Conservation (phyloP, 208 protist species). For the Herpetomonas samuelpessoai region DNA sequence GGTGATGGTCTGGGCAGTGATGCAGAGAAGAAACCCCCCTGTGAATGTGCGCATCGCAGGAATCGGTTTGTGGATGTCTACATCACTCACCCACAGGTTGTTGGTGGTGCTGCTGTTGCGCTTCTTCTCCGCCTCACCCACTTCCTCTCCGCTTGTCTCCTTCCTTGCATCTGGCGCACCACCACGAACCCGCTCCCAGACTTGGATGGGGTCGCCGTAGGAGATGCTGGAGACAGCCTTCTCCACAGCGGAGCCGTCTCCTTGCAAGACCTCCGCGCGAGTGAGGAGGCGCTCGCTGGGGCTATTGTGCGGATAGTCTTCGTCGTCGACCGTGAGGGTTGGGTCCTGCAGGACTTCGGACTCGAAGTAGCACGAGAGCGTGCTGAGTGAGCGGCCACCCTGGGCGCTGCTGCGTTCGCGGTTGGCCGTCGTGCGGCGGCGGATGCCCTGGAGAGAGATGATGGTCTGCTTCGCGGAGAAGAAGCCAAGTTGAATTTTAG, state of each 20-base stretch:
- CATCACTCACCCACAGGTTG: slow-evolving; percentile 66
- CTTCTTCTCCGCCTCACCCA: slow-evolving; percentile 5
- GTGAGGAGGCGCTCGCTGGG: slow-evolving; percentile 49
- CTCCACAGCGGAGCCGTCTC: slow-evolving; percentile 38
- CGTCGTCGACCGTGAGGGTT: slow-evolving; percentile 68
- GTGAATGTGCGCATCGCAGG: slow-evolving; percentile 69
- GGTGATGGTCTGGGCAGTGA: slow-evolving; percentile 50
- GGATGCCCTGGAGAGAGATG: slow-evolving; percentile 18
- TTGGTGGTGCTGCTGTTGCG: slow-evolving; percentile 14
- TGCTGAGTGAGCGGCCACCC: slow-evolving; percentile 36
- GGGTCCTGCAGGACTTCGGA: slow-evolving; percentile 47
- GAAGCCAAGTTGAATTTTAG: slow-evolving; percentile 78
- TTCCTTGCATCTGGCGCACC: background rate
- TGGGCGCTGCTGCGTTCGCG: slow-evolving; percentile 36
- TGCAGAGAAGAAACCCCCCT: slow-evolving; percentile 51
- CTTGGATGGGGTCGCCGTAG: slow-evolving; percentile 84
- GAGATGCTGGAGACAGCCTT: slow-evolving; percentile 48
- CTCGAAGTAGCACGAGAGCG: slow-evolving; percentile 73
- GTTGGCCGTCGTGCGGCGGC: slow-evolving; percentile 24
- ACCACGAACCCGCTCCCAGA: slow-evolving; percentile 54
- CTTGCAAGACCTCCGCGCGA: slow-evolving; percentile 28
- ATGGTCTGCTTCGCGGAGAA: slow-evolving; percentile 84
- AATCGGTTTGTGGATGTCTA: slow-evolving; percentile 73
- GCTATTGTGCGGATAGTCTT: slow-evolving; percentile 65
- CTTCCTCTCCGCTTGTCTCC: slow-evolving; percentile 5